Base-by-base conservation (phyloP, 352 stramenopile genomes). In the Aphanomyces stellatus region DNA sequence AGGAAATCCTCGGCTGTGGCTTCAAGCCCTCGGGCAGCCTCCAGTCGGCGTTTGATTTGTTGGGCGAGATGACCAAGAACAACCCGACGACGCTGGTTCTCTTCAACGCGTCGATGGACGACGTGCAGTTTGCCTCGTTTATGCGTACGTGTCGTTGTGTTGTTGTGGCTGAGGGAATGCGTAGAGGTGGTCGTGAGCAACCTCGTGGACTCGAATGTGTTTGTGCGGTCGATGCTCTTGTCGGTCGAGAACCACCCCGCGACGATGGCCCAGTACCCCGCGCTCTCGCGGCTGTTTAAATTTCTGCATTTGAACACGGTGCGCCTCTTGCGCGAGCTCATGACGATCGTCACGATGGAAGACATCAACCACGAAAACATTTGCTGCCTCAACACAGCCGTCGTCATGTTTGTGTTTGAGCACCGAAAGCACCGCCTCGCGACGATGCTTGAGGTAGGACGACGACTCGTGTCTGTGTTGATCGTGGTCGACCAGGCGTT, bases 331-430 rank as follows among this genome's bases (percentile, higher is more conserved):
- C 88, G 92, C 59, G 88, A 98, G 76, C 87, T 99, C 46, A 95
- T 98, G 57, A 91, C 81, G 7, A 92, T 98, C 43, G 92, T 99
- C n/a, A 84, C 90, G 61, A 78, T 98, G 62, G 83, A 91, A 25
- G 95, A 97, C 55, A 90, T 98, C 69, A 98, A 98, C 70, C 94
- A 99, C 73, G 95, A 98, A 73, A 99, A 98, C 72, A 98, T 99
- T 76, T 98, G 96, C 80, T 98, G 93, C 62, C 73, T 99, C 33
- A 99, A 99, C 79, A 98, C 96, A 43, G 92, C 92, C 10, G 88
- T 99, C 35, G 85, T 98, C 30, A 93, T 99, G 65, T 73, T 98
- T 22, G 89, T 99, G 5, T 97, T 98, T 70, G 88, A 96, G 59
- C 76, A 96, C 66, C 90, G 90, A n/a, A 81, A 90, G n/a, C 62